These are phyloP conservation scores for Pilasporangium apinafurcum DNA, from an alignment of 352 stramenopile species.

Conservation along the genomic window DNA sequence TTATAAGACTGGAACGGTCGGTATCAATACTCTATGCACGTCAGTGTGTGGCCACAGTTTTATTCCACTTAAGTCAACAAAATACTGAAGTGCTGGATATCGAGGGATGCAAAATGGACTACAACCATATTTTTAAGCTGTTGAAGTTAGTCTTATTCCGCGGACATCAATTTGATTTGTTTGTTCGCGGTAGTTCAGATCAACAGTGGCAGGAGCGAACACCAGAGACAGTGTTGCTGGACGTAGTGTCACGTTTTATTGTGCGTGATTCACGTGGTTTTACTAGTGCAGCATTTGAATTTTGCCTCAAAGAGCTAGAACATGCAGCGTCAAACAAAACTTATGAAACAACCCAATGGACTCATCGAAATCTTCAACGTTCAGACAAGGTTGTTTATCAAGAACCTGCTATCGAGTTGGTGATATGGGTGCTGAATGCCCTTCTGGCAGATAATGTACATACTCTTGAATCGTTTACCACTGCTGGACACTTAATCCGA, in stretches of 20 bases:
- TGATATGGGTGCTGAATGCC: too few species aligned
- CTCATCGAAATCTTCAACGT: slow-evolving; percentile 46
- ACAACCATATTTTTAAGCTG: slow-evolving; percentile 24
- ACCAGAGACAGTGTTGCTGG: slow-evolving; percentile 1
- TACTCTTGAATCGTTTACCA: too few species aligned
- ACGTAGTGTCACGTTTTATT: background rate
- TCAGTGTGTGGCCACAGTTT: slow-evolving; percentile 1
- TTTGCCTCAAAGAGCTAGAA: slow-evolving; percentile 60
- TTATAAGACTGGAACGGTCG: slow-evolving; percentile 4
- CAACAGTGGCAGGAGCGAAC: slow-evolving; percentile 2
- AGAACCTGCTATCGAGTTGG: slow-evolving; percentile 78
- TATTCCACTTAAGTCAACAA: background rate
- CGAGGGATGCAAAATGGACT: background rate
- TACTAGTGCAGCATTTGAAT: slow-evolving; percentile 26
- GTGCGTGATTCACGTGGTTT: slow-evolving; percentile 5
- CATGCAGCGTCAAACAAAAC: slow-evolving; percentile 27
- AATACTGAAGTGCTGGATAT: too few species aligned
- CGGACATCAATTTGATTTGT: slow-evolving; percentile 30
- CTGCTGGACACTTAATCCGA: too few species aligned
- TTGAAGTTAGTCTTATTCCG: slow-evolving; percentile 48
- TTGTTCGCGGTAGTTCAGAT: background rate
- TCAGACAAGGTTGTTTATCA: slow-evolving; percentile 33
- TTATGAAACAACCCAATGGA: slow-evolving; percentile 76
- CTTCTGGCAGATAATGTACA: too few species aligned
- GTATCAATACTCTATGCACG: slow-evolving; percentile 5